These are phyloP conservation scores for Rachicladosporium sp. DNA, from an alignment of 2,329 filamentous ascomycete genomes.

Conservation along the genomic window DNA sequence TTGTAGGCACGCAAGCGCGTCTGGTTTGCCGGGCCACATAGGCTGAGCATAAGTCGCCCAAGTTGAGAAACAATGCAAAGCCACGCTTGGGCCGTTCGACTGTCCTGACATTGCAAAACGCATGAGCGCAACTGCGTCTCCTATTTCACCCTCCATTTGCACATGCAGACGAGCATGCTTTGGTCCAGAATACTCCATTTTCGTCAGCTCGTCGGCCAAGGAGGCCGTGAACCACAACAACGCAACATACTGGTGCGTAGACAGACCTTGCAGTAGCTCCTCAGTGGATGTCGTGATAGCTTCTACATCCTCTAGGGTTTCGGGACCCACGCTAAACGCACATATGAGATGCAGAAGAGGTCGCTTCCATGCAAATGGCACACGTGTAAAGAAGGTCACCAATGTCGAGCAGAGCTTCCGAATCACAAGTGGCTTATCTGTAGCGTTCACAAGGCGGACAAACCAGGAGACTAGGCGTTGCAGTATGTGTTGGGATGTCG, in stretches of 20 bases:
- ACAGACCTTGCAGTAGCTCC: conserved; percentile 22
- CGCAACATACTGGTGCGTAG: conserved; percentile 31
- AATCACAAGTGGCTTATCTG: conserved; percentile 48
- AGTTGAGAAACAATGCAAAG: conserved; percentile 30
- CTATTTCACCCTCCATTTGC: conserved; percentile 5
- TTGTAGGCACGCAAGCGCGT: conserved; percentile 47
- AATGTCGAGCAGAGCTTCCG: conserved; percentile 68
- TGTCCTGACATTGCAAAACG: conserved; percentile 1
- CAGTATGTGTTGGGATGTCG: conserved; percentile 48
- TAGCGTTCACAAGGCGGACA: conserved; percentile 38
- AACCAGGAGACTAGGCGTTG: conserved; percentile 52
- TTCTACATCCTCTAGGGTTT: conserved; percentile 1
- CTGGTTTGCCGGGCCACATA: conserved; percentile 44
- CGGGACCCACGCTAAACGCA: conserved; percentile 16
- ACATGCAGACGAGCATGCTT: conserved; percentile 31
- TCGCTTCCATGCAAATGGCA: conserved; percentile 53
- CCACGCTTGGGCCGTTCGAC: conserved; percentile 11
- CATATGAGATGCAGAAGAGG: conserved; percentile 36
- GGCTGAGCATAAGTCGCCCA: conserved; percentile 66
- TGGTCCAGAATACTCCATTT: conserved; percentile 46
- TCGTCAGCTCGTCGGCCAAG: conserved; percentile 55
- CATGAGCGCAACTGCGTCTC: conserved; percentile 3
- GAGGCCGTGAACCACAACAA: conserved; percentile 53
- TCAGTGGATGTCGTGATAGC: conserved; percentile 7
- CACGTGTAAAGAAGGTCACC: conserved; percentile 62